Percentiles rank a stretch among this genome's conserved stretches.
phyloP scores from a whole-genome alignment of 495 filamentous ascomycete species.

The Annulohypoxylon moriforme region DNA sequence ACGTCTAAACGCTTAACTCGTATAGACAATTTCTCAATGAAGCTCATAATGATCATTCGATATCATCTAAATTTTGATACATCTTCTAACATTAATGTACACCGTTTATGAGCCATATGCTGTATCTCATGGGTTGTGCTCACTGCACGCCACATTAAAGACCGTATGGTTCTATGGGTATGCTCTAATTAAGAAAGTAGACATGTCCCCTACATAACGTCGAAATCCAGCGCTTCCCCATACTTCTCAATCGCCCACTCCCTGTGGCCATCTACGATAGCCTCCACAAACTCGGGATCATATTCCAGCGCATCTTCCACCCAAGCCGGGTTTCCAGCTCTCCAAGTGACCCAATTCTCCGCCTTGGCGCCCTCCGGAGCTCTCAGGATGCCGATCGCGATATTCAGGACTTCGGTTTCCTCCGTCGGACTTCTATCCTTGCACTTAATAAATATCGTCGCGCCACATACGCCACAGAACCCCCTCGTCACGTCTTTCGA shows the following conservation, averaged over 20 bases:
- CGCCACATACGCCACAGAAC: conserved; percentile 73
- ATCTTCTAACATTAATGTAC: neutral
- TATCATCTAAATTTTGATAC: neutral
- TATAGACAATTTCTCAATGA: neutral
- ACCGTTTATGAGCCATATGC: neutral
- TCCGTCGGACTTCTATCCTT: conserved; percentile 22
- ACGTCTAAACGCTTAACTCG: neutral
- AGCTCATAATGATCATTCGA: neutral
- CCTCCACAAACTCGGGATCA: conserved; percentile 44
- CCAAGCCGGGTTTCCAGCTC: conserved; percentile 42
- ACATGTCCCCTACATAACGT: conserved; percentile 8
- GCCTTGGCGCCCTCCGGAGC: conserved; percentile 63
- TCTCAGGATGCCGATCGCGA: conserved; percentile 65
- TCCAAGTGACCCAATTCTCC: conserved; percentile 55
- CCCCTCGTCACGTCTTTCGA: conserved; percentile 64
- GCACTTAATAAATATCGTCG: conserved; percentile 62
- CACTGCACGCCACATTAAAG: too few relatives aligned
- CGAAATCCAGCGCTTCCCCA: conserved; percentile 17
- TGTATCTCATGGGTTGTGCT: neutral
- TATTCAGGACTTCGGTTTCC: conserved; percentile 56
- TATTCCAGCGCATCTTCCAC: conserved; percentile 28
- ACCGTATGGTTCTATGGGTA: too few relatives aligned
- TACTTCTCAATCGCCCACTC: conserved; percentile 40
- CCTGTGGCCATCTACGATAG: conserved; percentile 39
- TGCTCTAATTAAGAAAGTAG: too few relatives aligned